These are phyloP conservation scores for Cinnamomum micranthum DNA, from an alignment of 164 flowering plant genomes.

Conservation along the genomic window DNA sequence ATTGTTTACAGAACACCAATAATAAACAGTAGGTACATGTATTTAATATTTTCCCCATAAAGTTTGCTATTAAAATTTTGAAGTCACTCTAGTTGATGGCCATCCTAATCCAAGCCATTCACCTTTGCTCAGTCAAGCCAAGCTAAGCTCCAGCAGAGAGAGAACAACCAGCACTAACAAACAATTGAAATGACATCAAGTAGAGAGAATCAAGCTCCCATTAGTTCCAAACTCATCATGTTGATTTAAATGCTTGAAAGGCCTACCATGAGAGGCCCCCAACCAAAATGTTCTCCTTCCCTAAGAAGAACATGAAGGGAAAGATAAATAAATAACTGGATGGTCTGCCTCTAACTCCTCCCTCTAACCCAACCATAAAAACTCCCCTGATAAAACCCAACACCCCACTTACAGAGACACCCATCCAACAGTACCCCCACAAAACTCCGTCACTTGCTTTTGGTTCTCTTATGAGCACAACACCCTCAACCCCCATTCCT, in stretches of 20 bases:
- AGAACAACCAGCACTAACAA: no score
- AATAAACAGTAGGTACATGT: no score
- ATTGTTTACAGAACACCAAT: no score
- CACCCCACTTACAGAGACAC: slow-evolving; percentile 1
- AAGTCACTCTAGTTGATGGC: no score
- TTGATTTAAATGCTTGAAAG: slow-evolving; percentile 1
- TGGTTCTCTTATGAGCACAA: not conserved
- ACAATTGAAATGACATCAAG: not conserved
- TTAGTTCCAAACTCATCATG: not conserved
- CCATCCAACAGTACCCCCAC: not conserved
- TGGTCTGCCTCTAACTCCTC: not conserved
- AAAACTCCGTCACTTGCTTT: not conserved
- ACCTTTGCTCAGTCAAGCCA: no score
- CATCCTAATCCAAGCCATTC: no score
- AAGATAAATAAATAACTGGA: slow-evolving; percentile 23
- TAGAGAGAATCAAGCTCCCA: not conserved
- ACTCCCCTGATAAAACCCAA: slow-evolving; percentile 1
- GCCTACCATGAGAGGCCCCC: not conserved
- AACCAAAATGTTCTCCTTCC: slow-evolving; percentile 36
- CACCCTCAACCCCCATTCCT: not conserved
- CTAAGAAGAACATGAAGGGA: slow-evolving; percentile 83
- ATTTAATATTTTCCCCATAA: no score
- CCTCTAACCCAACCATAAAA: slow-evolving; percentile 18
- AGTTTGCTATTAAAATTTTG: no score
- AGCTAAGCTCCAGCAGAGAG: no score